phyloP scores from a whole-genome alignment of 495 filamentous ascomycete genomes.

The Penicillium fimorum region DNA sequence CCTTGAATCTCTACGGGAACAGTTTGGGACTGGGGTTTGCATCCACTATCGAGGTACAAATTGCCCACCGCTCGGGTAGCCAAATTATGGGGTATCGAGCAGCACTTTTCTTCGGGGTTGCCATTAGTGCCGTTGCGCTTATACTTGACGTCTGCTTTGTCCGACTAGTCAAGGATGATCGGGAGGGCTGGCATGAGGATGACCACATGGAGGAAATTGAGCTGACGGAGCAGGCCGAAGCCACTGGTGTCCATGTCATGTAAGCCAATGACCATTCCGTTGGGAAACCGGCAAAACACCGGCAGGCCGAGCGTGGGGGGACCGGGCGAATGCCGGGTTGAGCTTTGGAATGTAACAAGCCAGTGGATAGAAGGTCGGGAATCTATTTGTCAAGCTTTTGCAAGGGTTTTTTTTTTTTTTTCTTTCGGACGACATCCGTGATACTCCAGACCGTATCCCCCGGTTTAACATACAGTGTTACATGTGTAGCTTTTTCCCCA shows the following conservation, averaged over 20 bases:
- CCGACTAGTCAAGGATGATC: conserved; percentile 39
- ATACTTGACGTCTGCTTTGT: conserved; percentile 42
- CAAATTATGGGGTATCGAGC: conserved; percentile 37
- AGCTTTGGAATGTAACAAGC: neutral
- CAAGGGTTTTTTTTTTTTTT: too few species aligned
- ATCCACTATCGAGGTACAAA: conserved; percentile 45
- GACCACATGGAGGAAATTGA: conserved; percentile 21
- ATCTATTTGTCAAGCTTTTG: conserved; percentile 9
- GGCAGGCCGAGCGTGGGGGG: conserved; percentile 9
- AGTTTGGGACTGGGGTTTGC: conserved; percentile 52
- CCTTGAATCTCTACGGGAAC: conserved; percentile 48
- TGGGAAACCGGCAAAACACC: conserved; percentile 1
- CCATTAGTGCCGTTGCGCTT: conserved; percentile 39
- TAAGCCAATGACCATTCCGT: neutral
- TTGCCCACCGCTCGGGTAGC: conserved; percentile 18
- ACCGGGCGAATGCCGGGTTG: neutral
- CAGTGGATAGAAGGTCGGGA: neutral
- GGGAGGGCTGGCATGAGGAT: conserved; percentile 43
- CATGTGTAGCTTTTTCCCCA: neutral
- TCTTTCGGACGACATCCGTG: neutral
- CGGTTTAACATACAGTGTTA: neutral
- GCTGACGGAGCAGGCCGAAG: conserved; percentile 18
- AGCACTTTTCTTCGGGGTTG: conserved; percentile 46
- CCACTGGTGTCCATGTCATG: conserved; percentile 14
- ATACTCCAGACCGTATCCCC: neutral